Base-by-base conservation (phyloP, 148 eudicot species). In the Drosera capensis region DNA sequence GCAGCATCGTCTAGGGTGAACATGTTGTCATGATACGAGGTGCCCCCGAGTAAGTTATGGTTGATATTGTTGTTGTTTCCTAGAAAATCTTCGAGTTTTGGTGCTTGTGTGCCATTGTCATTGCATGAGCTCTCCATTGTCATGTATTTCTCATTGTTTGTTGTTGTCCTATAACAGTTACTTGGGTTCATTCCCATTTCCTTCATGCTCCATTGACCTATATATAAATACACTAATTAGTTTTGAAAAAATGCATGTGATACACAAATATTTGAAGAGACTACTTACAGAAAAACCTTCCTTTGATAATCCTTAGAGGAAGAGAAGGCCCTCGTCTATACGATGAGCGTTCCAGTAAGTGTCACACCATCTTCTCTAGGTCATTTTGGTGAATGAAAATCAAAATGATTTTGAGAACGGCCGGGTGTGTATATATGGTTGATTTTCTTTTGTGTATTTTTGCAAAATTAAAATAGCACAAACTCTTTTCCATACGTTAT, bases 41-140 rank as follows among this genome's bases (percentile, higher is more conserved):
- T 16, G 21, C 22, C 19, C 25, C 41, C 15, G 7, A 31, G 25
- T 29, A 5, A 4, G 51, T 56, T 1, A 66, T 59, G 19, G 68
- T 43, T 17, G 64, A 64, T n/a, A 31, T 68, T 65, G 43, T 68
- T 66, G 5, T 67, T 66, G 16, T 40, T 56, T 3, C 82, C 88
- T 2, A 87, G 68, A 39, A 87, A 86, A 62, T 87, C 79, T 52
- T 87, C 96, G 12, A 87, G 75, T 63, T 82, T 87, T 60, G 96
- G 96, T 4, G 61, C 76, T 40, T 62, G 65, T 55, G 68, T 65
- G 35, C 14, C 62, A 22, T 12, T 2, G 8, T 13, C 25, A 31
- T 13, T 40, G 49, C 68, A 58, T 58, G 64, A 48, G 25, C 55
- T 29, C 50, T 74, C 71, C 73, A 73, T 73, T 46, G 74, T 18